Percentiles rank a stretch among this genome's conserved stretches.
Evolutionary conservation across 495 filamentous ascomycete genomes (phyloP).

Genomic region (Aspergillus ostianus): DNA sequence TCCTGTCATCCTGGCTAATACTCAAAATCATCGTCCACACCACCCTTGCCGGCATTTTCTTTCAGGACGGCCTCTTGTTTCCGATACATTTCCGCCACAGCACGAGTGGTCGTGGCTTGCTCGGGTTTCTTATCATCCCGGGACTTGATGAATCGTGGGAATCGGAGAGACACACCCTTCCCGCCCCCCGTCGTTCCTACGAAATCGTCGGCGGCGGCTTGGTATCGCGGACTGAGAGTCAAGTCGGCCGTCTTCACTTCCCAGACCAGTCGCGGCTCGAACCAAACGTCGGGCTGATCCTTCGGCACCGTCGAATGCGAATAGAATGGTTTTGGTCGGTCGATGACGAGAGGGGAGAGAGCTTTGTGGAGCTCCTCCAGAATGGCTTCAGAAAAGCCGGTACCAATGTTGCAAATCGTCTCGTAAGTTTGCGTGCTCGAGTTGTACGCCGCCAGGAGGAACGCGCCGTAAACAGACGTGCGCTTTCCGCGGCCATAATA

Average conservation of each 20-base stretch:
- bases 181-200: conserved; percentile 55
- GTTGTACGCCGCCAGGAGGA: conserved; percentile 94
- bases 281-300: conserved; percentile 97
- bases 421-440: conserved; percentile 74
- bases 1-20: conserved; percentile 53
- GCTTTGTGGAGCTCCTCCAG: conserved; percentile 77
- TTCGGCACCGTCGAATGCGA: conserved; percentile 77
- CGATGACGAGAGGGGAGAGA: conserved; percentile 72
- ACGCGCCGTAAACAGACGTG: conserved; percentile 91
- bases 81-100: conserved; percentile 94
- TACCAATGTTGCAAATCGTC: conserved; percentile 97
- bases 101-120: conserved; percentile 76
- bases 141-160: conserved; percentile 86
- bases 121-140: conserved; percentile 95
- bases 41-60: conserved; percentile 63
- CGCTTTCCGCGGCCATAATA: conserved; percentile 95
- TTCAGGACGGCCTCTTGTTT: conserved; percentile 83
- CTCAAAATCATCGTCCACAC: conserved; percentile 97
- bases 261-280: conserved; percentile 92
- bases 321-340: conserved; percentile 92
- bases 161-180: conserved; percentile 85
- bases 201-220: conserved; percentile 68
- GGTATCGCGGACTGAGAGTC: conserved; percentile 87
- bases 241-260: conserved; percentile 96
- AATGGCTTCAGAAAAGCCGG: conserved; percentile 86